phyloP scores from a whole-genome alignment of 2,329 filamentous ascomycete genomes.

The Xylariaceae sp. region DNA sequence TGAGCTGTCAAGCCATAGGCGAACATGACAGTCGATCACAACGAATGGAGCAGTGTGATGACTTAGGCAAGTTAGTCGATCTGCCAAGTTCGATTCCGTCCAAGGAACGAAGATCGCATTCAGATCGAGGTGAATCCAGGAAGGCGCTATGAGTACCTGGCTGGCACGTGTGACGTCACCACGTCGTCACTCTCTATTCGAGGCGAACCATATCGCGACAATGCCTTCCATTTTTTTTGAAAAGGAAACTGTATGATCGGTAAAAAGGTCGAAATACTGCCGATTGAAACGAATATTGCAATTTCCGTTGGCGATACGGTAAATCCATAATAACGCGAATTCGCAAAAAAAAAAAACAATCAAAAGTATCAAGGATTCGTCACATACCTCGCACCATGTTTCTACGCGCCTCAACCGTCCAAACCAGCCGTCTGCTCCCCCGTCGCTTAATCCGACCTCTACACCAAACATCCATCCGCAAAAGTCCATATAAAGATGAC shows the following conservation, averaged over 20 bases:
- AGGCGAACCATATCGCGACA: not conserved
- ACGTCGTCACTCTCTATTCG: conserved; percentile 6
- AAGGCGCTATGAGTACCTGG: conserved; percentile 36
- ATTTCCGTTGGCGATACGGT: no score
- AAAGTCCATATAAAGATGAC: conserved; percentile 44
- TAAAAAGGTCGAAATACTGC: not conserved
- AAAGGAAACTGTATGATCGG: not conserved
- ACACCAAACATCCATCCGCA: conserved; percentile 30
- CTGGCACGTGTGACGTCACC: conserved; percentile 11
- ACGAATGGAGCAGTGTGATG: no score
- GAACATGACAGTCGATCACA: no score
- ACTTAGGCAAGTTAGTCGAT: no score
- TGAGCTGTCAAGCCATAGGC: no score
- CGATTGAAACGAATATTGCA: not conserved
- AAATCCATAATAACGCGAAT: no score
- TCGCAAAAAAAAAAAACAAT: not conserved
- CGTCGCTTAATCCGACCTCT: conserved; percentile 24
- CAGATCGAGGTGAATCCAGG: not conserved
- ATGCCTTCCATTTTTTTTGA: not conserved
- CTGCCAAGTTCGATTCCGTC: not conserved
- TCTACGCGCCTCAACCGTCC: conserved; percentile 12
- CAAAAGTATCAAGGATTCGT: not conserved
- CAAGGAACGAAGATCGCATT: not conserved
- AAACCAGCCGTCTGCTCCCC: conserved; percentile 4
- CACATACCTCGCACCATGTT: conserved; percentile 8